Conservation (phyloP, 192 early-diverging fungal genomes). For the Podila epicladia region DNA sequence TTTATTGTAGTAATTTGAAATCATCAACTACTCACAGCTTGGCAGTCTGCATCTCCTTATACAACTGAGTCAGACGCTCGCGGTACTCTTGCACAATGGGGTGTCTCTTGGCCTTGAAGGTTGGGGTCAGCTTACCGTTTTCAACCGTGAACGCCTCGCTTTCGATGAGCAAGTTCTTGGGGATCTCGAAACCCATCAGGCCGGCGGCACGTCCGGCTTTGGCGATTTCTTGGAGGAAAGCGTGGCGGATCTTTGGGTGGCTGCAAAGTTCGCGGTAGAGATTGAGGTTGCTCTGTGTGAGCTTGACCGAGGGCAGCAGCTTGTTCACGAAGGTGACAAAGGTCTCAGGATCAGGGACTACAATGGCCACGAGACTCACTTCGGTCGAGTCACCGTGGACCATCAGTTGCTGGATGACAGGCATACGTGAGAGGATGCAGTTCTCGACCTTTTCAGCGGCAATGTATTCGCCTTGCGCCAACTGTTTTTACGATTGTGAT, state of each 20-base stretch:
- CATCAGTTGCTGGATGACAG: conserved; percentile 74
- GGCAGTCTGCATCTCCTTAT: conserved; percentile 14
- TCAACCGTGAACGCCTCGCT: conserved; percentile 73
- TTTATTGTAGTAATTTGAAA: too few relatives aligned
- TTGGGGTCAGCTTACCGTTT: conserved; percentile 82
- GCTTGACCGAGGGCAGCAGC: conserved; percentile 42
- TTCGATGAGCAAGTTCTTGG: conserved; percentile 72
- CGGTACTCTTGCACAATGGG: conserved; percentile 42
- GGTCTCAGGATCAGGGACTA: conserved; percentile 75
- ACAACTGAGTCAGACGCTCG: conserved; percentile 20
- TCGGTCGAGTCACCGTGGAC: conserved; percentile 85
- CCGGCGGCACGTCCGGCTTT: conserved; percentile 65
- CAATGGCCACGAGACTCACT: conserved; percentile 75
- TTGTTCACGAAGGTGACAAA: conserved; percentile 57
- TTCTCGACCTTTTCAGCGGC: conserved; percentile 87
- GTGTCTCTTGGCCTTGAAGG: conserved; percentile 90
- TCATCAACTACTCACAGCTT: conserved; percentile 16
- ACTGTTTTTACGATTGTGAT: not conserved
- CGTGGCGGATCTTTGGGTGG: conserved; percentile 57
- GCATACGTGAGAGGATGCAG: conserved; percentile 67
- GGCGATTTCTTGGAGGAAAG: conserved; percentile 61
- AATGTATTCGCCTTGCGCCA: conserved; percentile 72
- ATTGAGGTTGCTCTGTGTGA: conserved; percentile 26
- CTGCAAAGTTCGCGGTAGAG: conserved; percentile 64
- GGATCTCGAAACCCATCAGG: conserved; percentile 76